These are phyloP conservation scores for Polygonum aviculare DNA, from an alignment of 148 eudicot genomes.

Conservation along the genomic window DNA sequence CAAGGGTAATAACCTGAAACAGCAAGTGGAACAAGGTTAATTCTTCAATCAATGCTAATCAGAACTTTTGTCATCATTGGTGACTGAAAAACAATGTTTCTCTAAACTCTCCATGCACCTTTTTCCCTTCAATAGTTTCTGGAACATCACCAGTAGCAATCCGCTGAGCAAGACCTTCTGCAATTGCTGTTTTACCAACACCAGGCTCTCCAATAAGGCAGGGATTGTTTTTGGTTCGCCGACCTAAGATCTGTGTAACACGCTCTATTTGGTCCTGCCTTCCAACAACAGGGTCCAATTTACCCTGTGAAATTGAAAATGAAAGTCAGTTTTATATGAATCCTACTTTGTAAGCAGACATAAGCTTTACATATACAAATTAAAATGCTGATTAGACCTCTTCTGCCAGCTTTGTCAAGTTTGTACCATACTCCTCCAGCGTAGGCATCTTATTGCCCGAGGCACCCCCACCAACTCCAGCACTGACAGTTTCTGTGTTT, in stretches of 20 bases:
- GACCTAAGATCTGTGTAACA: conserved; percentile 85
- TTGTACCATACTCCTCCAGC: conserved; percentile 90
- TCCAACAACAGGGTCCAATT: conserved; percentile 96
- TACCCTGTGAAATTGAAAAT: conserved; percentile 41
- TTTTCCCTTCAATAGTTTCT: conserved; percentile 91
- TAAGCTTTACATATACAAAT: not conserved
- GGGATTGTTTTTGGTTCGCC: conserved; percentile 92
- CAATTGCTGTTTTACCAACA: conserved; percentile 96
- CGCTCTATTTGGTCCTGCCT: conserved; percentile 88
- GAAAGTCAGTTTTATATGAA: not conserved
- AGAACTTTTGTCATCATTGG: not conserved
- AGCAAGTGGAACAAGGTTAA: not conserved
- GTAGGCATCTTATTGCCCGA: conserved; percentile 84
- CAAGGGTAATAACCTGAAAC: conserved; percentile 78
- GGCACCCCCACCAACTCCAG: conserved; percentile 81
- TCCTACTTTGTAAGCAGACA: not conserved
- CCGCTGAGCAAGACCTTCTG: conserved; percentile 94
- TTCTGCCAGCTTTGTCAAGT: conserved; percentile 86
- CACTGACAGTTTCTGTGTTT: conserved; percentile 90
- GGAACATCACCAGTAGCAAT: conserved; percentile 92
- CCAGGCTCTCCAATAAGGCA: conserved; percentile 98
- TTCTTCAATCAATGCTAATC: not conserved
- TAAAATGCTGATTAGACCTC: conserved; percentile 41
- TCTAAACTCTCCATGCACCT: conserved; percentile 25
- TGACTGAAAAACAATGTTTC: not conserved